Evolutionary conservation across 2,329 filamentous ascomycete species (phyloP).

Genomic region (Trichoderma sp.): DNA sequence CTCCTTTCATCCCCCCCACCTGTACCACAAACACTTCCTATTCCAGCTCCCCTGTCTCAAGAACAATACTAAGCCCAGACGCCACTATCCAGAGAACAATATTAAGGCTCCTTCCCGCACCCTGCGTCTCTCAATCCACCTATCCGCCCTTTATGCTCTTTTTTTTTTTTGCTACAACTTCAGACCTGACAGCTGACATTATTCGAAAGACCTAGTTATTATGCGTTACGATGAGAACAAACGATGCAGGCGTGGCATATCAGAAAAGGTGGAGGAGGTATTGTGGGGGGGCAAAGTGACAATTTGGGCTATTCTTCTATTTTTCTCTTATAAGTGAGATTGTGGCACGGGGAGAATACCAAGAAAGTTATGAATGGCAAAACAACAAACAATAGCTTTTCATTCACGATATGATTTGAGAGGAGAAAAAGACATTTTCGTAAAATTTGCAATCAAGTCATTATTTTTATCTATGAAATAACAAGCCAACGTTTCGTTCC

Average conservation of each 20-base stretch:
- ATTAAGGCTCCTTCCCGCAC: conserved; percentile 35
- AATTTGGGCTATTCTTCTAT: neutral
- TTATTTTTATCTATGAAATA: neutral
- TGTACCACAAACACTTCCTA: conserved; percentile 17
- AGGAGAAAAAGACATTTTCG: neutral
- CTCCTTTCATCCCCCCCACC: neutral
- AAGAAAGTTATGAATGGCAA: neutral
- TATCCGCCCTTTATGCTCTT: neutral
- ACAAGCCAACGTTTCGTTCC: neutral
- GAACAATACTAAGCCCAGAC: conserved; percentile 43
- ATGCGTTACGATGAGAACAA: neutral
- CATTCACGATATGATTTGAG: neutral
- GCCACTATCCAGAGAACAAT: conserved; percentile 42
- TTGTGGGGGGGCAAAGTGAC: neutral
- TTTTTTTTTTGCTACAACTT: neutral
- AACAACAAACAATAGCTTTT: neutral
- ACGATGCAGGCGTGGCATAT: neutral
- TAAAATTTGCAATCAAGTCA: too few species aligned
- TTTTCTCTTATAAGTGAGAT: neutral
- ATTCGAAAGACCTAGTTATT: neutral
- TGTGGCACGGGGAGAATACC: neutral
- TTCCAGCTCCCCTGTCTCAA: conserved; percentile 30
- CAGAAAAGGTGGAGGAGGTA: neutral
- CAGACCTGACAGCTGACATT: neutral
- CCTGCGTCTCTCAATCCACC: neutral